These are phyloP conservation scores for Cichorium intybus DNA, from an alignment of 140 eudicot genomes.

Conservation along the genomic window DNA sequence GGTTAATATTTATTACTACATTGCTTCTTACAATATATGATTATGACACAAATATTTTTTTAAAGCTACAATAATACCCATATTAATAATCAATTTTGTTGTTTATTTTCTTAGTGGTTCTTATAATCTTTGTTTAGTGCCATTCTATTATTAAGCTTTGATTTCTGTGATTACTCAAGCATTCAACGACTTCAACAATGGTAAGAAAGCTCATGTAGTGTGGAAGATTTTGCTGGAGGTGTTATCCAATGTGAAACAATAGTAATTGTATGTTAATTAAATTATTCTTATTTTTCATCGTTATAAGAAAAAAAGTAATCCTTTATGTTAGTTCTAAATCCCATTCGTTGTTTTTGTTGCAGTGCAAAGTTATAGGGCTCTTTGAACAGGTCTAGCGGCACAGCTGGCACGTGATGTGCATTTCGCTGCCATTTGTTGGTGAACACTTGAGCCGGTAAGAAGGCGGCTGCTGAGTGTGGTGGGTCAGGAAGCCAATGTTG, in stretches of 20 bases:
- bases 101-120: too few relatives aligned
- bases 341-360: too few relatives aligned
- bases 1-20: conserved; percentile 39
- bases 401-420: conserved; percentile 99
- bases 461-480: conserved; percentile 57
- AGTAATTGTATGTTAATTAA: too few relatives aligned
- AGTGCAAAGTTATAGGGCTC: conserved; percentile 73
- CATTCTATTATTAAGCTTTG: not conserved
- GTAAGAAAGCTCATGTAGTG: conserved; percentile 90
- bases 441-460: conserved; percentile 88
- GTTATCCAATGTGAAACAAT: conserved; percentile 55
- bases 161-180: conserved; percentile 41
- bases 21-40: too few relatives aligned
- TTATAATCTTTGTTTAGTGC: too few relatives aligned
- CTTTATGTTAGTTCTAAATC: too few relatives aligned
- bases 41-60: too few relatives aligned
- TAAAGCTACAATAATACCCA: too few relatives aligned
- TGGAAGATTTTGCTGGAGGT: conserved; percentile 67
- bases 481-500: conserved; percentile 69
- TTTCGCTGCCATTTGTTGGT: conserved; percentile 93
- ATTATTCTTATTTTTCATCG: too few relatives aligned
- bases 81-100: too few relatives aligned
- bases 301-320: too few relatives aligned
- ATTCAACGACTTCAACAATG: conserved; percentile 54
- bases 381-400: conserved; percentile 99